Percentiles rank a stretch among this genome's conserved stretches.
These are phyloP conservation scores for Russula virescens DNA, from an alignment of 768 basidiomycete genomes.

Conservation along the genomic window DNA sequence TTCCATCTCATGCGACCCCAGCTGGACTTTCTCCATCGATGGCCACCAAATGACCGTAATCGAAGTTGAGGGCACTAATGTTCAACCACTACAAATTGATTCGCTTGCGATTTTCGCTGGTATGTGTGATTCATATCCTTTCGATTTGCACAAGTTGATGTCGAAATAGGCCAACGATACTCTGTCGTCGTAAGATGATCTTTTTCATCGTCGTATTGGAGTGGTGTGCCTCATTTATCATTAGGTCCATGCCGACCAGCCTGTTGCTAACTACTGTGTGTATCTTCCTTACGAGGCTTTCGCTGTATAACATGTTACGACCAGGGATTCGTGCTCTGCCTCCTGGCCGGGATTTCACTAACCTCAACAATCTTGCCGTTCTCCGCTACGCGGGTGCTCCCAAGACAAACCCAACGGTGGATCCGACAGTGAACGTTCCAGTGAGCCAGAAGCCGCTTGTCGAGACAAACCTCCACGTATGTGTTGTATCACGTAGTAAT, in stretches of 20 bases:
- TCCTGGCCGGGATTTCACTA: not conserved
- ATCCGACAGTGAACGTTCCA: slow-evolving; percentile 1
- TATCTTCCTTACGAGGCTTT: not conserved
- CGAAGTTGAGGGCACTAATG: slow-evolving; percentile 36
- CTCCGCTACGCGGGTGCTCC: slow-evolving; percentile 24
- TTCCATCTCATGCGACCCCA: slow-evolving; percentile 30
- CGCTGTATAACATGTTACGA: slow-evolving; percentile 15
- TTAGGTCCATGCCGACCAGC: slow-evolving; percentile 24
- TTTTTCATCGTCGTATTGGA: not conserved
- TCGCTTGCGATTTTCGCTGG: slow-evolving; percentile 39
- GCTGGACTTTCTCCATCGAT: slow-evolving; percentile 37
- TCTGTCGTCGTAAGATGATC: slow-evolving; percentile 26
- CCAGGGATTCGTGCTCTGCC: slow-evolving; percentile 21
- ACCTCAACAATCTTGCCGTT: slow-evolving; percentile 10
- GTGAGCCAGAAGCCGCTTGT: slow-evolving; percentile 4
- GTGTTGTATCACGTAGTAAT: no score
- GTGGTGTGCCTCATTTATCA: not conserved
- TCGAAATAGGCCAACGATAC: slow-evolving; percentile 25
- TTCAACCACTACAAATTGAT: slow-evolving; percentile 35
- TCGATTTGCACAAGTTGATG: not conserved
- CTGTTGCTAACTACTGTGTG: slow-evolving; percentile 21
- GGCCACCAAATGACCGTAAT: slow-evolving; percentile 38
- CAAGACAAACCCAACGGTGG: slow-evolving; percentile 4
- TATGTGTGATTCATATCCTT: slow-evolving; percentile 19
- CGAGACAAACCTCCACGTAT: no score